Conservation (phyloP, 2,329 filamentous ascomycete species). For the Pseudonectria buxi region DNA sequence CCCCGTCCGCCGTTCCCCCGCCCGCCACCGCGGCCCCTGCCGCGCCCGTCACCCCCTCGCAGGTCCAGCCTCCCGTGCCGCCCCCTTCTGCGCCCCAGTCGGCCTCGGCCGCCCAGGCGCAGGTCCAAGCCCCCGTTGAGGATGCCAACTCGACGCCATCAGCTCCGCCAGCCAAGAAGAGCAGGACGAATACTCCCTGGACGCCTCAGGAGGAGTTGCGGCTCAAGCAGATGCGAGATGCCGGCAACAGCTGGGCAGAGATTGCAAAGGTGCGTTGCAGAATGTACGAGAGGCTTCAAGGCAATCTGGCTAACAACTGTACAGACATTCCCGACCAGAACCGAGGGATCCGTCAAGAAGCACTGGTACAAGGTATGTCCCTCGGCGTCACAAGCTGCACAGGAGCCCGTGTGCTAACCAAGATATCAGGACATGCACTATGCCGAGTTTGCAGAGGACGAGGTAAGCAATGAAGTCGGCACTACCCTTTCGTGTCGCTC, state of each 20-base stretch:
- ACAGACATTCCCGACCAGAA: slow-evolving; percentile 84
- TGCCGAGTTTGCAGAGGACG: slow-evolving; percentile 94
- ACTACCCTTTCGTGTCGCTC: slow-evolving; percentile 20
- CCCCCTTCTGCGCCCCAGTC: slow-evolving; percentile 26
- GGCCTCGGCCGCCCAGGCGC: slow-evolving; percentile 21
- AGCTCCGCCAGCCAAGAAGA: slow-evolving; percentile 70
- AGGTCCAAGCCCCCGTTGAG: slow-evolving; percentile 23
- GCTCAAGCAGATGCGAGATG: slow-evolving; percentile 89
- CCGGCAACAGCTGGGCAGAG: slow-evolving; percentile 91
- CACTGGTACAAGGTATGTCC: slow-evolving; percentile 90
- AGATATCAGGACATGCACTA: slow-evolving; percentile 90
- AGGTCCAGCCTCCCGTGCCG: slow-evolving; percentile 25
- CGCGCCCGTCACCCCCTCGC: slow-evolving; percentile 26
- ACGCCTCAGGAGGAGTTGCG: slow-evolving; percentile 88
- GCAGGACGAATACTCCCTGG: slow-evolving; percentile 97
- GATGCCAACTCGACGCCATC: slow-evolving; percentile 24
- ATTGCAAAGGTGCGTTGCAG: slow-evolving; percentile 83
- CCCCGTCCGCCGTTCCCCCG: slow-evolving; percentile 33
- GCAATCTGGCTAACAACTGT: slow-evolving; percentile 1
- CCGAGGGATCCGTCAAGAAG: slow-evolving; percentile 97
- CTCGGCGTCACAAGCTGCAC: not conserved
- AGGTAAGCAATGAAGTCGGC: slow-evolving; percentile 49
- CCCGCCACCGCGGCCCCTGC: slow-evolving; percentile 28
- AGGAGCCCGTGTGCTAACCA: slow-evolving; percentile 4
- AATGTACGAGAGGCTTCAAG: not conserved